These are phyloP conservation scores for Pseudogymnoascus sp. DNA, from an alignment of 2,329 filamentous ascomycete species.

Conservation along the genomic window DNA sequence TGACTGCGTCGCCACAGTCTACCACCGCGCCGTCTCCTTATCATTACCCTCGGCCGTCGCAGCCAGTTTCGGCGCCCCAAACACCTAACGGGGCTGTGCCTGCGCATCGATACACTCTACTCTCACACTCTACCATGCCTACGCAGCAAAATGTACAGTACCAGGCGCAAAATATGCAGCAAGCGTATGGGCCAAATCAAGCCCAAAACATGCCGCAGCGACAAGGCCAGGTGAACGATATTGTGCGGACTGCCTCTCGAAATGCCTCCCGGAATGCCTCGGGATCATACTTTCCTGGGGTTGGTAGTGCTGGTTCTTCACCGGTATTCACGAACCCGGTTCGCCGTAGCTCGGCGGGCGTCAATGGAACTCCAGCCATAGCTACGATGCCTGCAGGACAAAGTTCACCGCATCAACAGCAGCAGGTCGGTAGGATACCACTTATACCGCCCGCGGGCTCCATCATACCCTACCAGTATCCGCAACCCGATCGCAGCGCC, in stretches of 20 bases:
- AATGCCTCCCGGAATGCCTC: background rate
- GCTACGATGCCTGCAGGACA: background rate
- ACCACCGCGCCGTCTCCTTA: background rate
- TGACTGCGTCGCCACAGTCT: background rate
- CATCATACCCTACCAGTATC: slow-evolving; percentile 22
- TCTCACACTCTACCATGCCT: no score
- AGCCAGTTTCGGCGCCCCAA: no score
- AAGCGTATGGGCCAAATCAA: slow-evolving; percentile 1
- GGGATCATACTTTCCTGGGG: background rate
- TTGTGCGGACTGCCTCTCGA: background rate
- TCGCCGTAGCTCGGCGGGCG: background rate
- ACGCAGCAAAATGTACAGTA: background rate
- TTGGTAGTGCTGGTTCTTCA: background rate
- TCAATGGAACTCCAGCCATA: background rate
- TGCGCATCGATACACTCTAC: background rate
- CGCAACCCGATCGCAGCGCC: slow-evolving; percentile 39
- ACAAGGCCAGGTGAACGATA: background rate
- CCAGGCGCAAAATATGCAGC: slow-evolving; percentile 6
- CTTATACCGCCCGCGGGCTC: background rate
- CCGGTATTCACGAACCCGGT: background rate
- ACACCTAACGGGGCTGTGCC: no score
- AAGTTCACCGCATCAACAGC: background rate
- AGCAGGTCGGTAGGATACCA: background rate
- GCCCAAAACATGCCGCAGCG: background rate
- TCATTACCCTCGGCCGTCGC: background rate